Conservation (phyloP, 352 stramenopile species). For the Phytopythium helicoides region DNA sequence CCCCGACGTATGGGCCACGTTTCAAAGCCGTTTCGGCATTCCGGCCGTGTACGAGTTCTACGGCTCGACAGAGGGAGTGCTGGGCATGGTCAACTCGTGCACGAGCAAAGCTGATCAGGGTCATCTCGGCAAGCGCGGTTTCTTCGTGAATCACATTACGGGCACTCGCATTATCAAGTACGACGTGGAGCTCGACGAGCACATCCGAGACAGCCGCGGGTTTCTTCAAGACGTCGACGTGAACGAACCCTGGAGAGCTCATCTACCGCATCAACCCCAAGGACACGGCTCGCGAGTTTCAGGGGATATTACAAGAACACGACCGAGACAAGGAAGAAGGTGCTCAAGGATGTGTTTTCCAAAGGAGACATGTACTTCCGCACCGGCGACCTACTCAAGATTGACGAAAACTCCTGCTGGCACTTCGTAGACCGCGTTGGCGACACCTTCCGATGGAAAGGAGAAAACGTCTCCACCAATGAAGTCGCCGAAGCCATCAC, state of each 20-base stretch:
- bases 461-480: constrained; percentile 91
- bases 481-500: constrained; percentile 84
- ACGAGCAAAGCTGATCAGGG: constrained; percentile 50
- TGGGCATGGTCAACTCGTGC: constrained; percentile 80
- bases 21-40: constrained; percentile 87
- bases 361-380: constrained; percentile 89
- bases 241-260: constrained; percentile 73
- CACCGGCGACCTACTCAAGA: constrained; percentile 88
- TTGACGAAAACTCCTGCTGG: constrained; percentile 71
- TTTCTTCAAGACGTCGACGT: constrained; percentile 45
- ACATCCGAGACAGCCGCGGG: constrained; percentile 50
- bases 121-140: constrained; percentile 62
- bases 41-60: constrained; percentile 91
- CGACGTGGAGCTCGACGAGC: constrained; percentile 72
- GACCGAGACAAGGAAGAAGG: constrained; percentile 81
- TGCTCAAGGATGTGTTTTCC: constrained; percentile 77
- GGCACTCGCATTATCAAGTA: constrained; percentile 75
- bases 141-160: constrained; percentile 44
- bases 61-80: constrained; percentile 87
- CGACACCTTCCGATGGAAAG: constrained; percentile 94
- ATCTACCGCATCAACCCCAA: constrained; percentile 52
- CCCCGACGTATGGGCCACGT: constrained; percentile 85
- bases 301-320: constrained; percentile 87
- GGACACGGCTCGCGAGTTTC: constrained; percentile 70
- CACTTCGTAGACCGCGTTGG: constrained; percentile 91